Evolutionary conservation across 73 alveolate species (phyloP).

Genomic region (Paramecium octaurelia): DNA sequence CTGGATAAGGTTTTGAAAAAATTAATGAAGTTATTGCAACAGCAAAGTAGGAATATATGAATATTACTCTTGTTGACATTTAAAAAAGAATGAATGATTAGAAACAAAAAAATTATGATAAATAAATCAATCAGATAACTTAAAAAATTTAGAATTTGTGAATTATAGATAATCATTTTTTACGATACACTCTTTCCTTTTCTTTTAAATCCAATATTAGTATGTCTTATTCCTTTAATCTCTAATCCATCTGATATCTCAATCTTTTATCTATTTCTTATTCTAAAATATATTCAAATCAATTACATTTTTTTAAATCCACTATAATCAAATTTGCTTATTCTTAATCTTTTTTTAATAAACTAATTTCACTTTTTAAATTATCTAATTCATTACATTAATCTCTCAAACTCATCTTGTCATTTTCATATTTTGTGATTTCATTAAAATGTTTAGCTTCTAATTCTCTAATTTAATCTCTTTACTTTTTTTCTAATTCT

Average conservation of each 20-base stretch:
- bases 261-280: constrained; percentile 32
- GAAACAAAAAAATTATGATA: neutral
- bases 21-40: constrained; percentile 11
- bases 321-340: neutral
- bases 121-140: neutral
- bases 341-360: constrained; percentile 25
- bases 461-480: neutral
- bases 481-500: neutral
- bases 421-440: constrained; percentile 1
- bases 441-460: neutral
- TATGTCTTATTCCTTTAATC: constrained; percentile 47
- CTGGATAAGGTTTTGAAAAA: constrained; percentile 49
- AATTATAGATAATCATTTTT: constrained; percentile 6
- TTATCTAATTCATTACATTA: neutral
- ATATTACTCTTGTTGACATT: neutral
- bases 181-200: constrained; percentile 46
- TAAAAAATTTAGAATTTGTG: neutral
- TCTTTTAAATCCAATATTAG: constrained; percentile 35
- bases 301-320: constrained; percentile 45
- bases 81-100: neutral
- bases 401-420: constrained; percentile 17
- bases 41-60: constrained; percentile 37
- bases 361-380: neutral
- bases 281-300: neutral
- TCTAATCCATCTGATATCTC: constrained; percentile 19